phyloP scores from a whole-genome alignment of 495 filamentous ascomycete genomes.

The Hypoxylon subgilvum region DNA sequence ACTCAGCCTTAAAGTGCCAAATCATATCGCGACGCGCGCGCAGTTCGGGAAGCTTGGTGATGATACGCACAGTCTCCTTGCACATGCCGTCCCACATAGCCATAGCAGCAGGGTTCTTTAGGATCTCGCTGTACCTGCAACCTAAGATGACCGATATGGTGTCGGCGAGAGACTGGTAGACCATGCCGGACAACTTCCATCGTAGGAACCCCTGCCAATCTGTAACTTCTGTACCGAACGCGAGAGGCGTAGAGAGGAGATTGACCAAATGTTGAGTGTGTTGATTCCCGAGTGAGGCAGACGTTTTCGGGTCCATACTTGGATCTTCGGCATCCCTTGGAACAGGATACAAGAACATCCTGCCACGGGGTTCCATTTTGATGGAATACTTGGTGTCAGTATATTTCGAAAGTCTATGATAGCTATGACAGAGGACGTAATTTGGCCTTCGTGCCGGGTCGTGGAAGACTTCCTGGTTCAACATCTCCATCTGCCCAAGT shows the following conservation, averaged over 20 bases:
- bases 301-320: slow-evolving; percentile 13
- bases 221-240: slow-evolving; percentile 39
- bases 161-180: slow-evolving; percentile 75
- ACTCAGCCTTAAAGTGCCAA: slow-evolving; percentile 56
- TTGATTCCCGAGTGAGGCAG: slow-evolving; percentile 29
- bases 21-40: slow-evolving; percentile 63
- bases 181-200: slow-evolving; percentile 73
- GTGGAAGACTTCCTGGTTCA: slow-evolving; percentile 72
- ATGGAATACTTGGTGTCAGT: slow-evolving; percentile 57
- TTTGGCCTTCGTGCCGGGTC: slow-evolving; percentile 67
- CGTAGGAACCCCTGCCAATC: slow-evolving; percentile 38
- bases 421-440: slow-evolving; percentile 76
- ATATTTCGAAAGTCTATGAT: slow-evolving; percentile 61
- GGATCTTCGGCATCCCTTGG: slow-evolving; percentile 16
- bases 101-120: slow-evolving; percentile 65
- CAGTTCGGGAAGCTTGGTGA: slow-evolving; percentile 62
- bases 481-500: slow-evolving; percentile 76
- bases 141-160: slow-evolving; percentile 77
- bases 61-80: slow-evolving; percentile 48
- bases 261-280: slow-evolving; percentile 40
- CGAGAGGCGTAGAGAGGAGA: slow-evolving; percentile 38
- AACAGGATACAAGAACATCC: slow-evolving; percentile 18
- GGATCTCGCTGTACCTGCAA: slow-evolving; percentile 71
- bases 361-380: slow-evolving; percentile 12
- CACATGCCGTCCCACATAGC: slow-evolving; percentile 73